A percentile compares a stretch with the other conserved stretches of the same genome.
Evolutionary conservation across 2,329 filamentous ascomycete species (phyloP).

Genomic region (Cercospora beticola): DNA sequence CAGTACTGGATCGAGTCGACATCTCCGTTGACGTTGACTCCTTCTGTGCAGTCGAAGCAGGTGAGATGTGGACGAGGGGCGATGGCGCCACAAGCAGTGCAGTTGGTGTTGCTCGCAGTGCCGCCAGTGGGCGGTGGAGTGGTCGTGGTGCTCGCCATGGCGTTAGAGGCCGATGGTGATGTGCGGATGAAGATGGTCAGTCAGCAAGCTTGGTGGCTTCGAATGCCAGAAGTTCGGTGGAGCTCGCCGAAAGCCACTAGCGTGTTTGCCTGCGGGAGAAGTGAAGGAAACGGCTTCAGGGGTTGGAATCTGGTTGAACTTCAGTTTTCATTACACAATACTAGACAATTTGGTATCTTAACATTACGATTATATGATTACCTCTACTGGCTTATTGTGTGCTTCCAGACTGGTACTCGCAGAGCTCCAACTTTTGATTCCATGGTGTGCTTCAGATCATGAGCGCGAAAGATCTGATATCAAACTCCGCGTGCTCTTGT

Average conservation of each 20-base stretch:
- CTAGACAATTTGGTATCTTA: neutral
- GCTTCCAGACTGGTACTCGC: neutral
- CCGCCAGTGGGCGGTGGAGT: neutral
- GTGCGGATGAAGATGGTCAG: neutral
- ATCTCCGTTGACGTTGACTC: neutral
- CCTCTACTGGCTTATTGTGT: neutral
- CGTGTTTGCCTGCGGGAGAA: neutral
- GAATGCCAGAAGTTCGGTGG: neutral
- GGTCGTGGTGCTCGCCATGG: neutral
- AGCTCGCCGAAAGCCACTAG: neutral
- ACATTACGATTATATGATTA: neutral
- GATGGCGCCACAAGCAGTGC: neutral
- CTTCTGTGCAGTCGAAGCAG: neutral
- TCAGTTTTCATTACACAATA: neutral
- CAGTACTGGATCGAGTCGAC: slow-evolving; percentile 5
- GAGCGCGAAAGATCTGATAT: slow-evolving; percentile 16
- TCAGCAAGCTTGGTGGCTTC: neutral
- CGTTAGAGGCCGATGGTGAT: neutral
- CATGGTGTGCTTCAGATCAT: slow-evolving; percentile 1
- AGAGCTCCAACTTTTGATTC: neutral
- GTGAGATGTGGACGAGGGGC: neutral
- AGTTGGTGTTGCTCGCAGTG: neutral
- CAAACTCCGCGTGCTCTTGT: slow-evolving; percentile 12
- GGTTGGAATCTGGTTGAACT: neutral
- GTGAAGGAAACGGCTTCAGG: neutral